Conservation (phyloP, 106 monocot genomes). For the Dendrobium huoshanense region DNA sequence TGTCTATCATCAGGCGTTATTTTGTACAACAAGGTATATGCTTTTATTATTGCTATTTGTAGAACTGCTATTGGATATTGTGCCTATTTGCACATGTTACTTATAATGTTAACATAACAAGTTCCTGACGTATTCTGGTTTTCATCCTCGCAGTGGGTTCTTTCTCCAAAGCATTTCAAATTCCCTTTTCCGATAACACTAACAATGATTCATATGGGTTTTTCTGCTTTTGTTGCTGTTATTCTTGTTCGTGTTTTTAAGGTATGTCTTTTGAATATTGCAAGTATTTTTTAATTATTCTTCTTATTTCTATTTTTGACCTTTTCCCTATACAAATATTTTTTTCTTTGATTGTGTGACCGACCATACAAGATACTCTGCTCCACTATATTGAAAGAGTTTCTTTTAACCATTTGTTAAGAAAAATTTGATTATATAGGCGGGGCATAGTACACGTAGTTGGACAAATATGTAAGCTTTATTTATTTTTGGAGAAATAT, state of each 20-base stretch:
- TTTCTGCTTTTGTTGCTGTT: constrained; percentile 77
- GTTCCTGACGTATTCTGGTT: neutral
- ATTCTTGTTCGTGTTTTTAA: constrained; percentile 87
- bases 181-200: constrained; percentile 93
- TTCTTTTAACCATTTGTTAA: neutral
- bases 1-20: constrained; percentile 70
- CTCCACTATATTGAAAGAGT: neutral
- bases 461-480: too few species aligned
- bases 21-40: constrained; percentile 59
- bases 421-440: too few species aligned
- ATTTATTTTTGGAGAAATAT: too few species aligned
- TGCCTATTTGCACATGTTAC: neutral
- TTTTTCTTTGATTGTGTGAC: neutral
- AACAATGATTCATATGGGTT: constrained; percentile 99
- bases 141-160: constrained; percentile 77
- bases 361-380: neutral
- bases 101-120: neutral
- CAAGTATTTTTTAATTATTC: neutral
- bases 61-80: neutral
- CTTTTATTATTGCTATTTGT: neutral
- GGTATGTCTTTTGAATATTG: constrained; percentile 33
- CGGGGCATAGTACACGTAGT: too few species aligned
- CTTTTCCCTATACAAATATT: neutral
- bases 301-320: neutral
- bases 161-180: constrained; percentile 89